Percentiles rank a stretch among this genome's conserved stretches.
Evolutionary conservation across 306 rosid species (phyloP).

Genomic region (Fragaria iinumae): DNA sequence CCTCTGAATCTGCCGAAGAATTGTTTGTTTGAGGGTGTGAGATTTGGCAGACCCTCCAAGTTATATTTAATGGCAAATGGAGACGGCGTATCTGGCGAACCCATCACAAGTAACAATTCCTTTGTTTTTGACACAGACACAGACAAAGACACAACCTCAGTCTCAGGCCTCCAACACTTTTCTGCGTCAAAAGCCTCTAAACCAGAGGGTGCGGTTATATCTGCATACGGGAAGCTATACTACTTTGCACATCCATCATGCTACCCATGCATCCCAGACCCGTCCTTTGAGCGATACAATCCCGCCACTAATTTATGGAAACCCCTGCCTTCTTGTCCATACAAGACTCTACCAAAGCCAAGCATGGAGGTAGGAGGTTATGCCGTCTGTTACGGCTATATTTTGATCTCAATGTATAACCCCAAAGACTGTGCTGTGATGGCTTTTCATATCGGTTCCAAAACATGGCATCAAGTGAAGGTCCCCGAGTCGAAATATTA

Average conservation of each 20-base stretch:
- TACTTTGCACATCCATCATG: neutral
- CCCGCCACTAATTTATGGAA: neutral
- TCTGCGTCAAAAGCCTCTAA: neutral
- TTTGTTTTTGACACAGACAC: neutral
- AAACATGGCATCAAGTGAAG: neutral
- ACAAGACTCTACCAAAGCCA: no score
- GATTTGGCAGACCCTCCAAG: neutral
- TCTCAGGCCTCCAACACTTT: neutral
- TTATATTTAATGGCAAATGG: neutral
- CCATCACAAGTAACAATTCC: neutral
- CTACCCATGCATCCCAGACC: neutral
- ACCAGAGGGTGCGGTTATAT: neutral
- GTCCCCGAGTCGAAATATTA: neutral
- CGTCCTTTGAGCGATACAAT: neutral
- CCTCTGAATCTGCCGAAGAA: neutral
- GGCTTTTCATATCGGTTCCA: neutral
- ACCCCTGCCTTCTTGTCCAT: neutral
- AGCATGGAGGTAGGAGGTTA: neutral
- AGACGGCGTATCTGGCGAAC: neutral
- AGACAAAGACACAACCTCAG: neutral
- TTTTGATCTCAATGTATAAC: neutral
- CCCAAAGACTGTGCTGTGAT: fast-evolving
- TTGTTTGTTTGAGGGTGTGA: neutral
- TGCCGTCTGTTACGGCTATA: neutral
- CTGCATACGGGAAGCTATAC: neutral